A percentile compares a stretch with the other conserved stretches of the same genome.
phyloP scores from a whole-genome alignment of 2,329 filamentous ascomycete genomes.

The Pseudogymnoascus sp. region DNA sequence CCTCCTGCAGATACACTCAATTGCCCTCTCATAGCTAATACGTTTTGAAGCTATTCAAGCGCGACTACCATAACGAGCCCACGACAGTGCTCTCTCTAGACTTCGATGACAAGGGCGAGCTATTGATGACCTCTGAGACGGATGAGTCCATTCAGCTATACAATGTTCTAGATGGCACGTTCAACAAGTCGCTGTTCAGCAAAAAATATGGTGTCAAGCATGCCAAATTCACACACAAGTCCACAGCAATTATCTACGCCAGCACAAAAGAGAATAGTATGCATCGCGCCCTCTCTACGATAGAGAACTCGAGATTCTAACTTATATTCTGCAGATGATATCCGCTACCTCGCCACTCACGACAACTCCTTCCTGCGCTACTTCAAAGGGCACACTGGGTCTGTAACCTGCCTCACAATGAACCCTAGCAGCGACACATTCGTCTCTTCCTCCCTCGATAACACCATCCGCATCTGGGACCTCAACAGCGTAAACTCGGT shows the following conservation, averaged over 20 bases:
- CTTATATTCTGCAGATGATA: conserved; percentile 50
- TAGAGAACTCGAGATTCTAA: not conserved
- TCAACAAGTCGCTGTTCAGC: conserved; percentile 80
- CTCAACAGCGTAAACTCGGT: conserved; percentile 65
- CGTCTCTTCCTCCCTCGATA: conserved; percentile 82
- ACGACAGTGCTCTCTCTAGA: conserved; percentile 80
- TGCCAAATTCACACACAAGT: conserved; percentile 87
- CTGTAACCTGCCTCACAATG: conserved; percentile 75
- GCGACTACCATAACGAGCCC: conserved; percentile 22
- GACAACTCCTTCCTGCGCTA: conserved; percentile 96
- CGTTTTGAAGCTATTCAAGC: conserved; percentile 43
- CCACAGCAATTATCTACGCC: conserved; percentile 85
- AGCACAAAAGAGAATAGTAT: conserved; percentile 87
- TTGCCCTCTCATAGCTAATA: conserved; percentile 9
- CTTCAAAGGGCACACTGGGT: conserved; percentile 80
- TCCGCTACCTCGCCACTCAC: conserved; percentile 79
- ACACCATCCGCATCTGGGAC: conserved; percentile 88
- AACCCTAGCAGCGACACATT: conserved; percentile 86
- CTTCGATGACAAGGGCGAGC: conserved; percentile 91
- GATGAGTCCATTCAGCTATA: conserved; percentile 96
- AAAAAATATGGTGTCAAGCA: conserved; percentile 97
- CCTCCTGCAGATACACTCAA: conserved; percentile 7
- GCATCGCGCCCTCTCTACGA: conserved; percentile 14
- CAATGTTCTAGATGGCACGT: conserved; percentile 82
- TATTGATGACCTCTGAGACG: conserved; percentile 81